Evolutionary conservation across 2,329 filamentous ascomycete species (phyloP), one percentile per base, ranked within the genome.

Genomic region (Arthrobotrys sphaeroides): DNA sequence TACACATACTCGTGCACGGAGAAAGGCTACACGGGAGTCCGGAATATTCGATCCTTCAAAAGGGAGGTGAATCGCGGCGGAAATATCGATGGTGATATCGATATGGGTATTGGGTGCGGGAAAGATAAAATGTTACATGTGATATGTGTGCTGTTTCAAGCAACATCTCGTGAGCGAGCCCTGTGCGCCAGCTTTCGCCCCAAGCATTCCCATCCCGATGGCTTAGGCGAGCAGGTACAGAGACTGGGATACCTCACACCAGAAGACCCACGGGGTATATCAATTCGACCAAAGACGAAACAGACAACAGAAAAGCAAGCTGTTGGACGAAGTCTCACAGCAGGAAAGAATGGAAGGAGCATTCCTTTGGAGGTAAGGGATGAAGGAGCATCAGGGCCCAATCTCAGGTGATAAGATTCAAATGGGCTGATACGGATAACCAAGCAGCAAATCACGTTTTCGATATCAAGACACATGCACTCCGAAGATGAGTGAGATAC

Each of bases 161-260:
- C 59, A n/a, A n/a, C n/a, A 75, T 75, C 72, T 65, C 72, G 72
- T 75, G 72, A 75, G 72, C 33, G 49, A 68, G 51, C 72, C 72
- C 49, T 64, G 72, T 75, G 72, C 55, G 47, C 72, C 45, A 45
- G 33, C 65, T 61, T 47, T 47, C 64, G 38, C 47, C 38, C n/a
- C 43, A 47, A n/a, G 45, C n/a, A n/a, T 31, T 51, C 22, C 26
- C 45, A 12, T 43, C 55, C 53, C 31, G 16, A 45, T 33, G 38
- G 26, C 43, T 62, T 68, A 57, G 57, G 68, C 68, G 68, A 67
- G 53, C 42, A 55, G 55, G 55, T 22, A 57, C 49, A 47, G 47
- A 65, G 64, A 33, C 26, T 42, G 55, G 62, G 61, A 42, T 73
- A 47, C 69, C 45, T 45, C 60, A 49, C 62, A 22, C 45, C 53